Evolutionary conservation across 2,329 filamentous ascomycete species (phyloP).

Genomic region (Monosporascus sp.): DNA sequence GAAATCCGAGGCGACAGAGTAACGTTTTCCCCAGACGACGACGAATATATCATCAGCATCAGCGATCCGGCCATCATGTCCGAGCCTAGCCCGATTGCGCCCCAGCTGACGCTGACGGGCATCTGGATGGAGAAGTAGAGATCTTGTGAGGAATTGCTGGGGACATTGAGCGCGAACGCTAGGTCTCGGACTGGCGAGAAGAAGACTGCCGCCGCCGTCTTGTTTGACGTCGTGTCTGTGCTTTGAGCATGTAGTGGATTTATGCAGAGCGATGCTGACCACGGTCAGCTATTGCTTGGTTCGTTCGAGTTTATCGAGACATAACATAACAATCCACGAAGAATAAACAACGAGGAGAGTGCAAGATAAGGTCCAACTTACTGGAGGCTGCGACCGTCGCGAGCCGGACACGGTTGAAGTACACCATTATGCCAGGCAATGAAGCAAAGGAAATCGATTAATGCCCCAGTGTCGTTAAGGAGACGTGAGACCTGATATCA

Average conservation of each 20-base stretch:
- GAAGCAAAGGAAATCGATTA: not conserved
- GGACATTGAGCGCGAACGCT: conserved; percentile 68
- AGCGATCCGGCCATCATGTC: conserved; percentile 47
- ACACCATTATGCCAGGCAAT: not conserved
- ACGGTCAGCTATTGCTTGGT: no score
- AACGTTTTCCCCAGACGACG: conserved; percentile 40
- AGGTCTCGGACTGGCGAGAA: conserved; percentile 25
- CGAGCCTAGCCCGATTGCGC: conserved; percentile 49
- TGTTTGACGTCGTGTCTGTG: conserved; percentile 7
- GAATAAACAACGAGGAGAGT: no score
- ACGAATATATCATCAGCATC: conserved; percentile 51
- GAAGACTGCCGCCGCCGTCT: conserved; percentile 20
- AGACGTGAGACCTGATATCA: not conserved
- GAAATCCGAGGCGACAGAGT: conserved; percentile 52
- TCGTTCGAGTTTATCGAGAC: no score
- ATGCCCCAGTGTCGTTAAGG: not conserved
- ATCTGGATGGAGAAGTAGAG: conserved; percentile 52
- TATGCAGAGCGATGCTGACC: conserved; percentile 1
- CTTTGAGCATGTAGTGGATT: conserved; percentile 11
- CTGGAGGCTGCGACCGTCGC: not conserved
- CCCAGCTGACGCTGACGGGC: conserved; percentile 42
- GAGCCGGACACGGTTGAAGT: not conserved
- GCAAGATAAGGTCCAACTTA: not conserved
- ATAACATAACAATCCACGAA: not conserved
- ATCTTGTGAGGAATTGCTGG: conserved; percentile 53